Base-by-base conservation (phyloP, 1,284 basidiomycete genomes). In the Ganoderma leucocontextum region DNA sequence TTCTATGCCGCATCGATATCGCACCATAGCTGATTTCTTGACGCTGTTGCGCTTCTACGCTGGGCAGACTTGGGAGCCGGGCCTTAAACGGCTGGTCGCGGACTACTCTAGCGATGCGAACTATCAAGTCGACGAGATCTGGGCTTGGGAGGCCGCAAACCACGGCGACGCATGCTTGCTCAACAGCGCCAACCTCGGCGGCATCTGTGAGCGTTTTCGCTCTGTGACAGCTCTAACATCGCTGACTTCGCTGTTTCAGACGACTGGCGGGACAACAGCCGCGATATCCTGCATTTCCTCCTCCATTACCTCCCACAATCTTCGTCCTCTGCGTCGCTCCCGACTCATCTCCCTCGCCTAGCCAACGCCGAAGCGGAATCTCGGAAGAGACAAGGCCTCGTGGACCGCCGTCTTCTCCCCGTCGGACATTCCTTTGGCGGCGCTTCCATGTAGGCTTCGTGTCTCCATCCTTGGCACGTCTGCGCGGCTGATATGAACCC, bases 401-500 rank as follows among this genome's bases (percentile, higher is more conserved):
- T 61, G 3, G 71, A 79, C 29, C 85, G 89, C 19, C 85, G 75
- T 13, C 75, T 94, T 4, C 80, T 96, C 29, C 88, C 84, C 1
- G 79, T 95, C 2, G 95, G 95, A 0, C 95, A 98, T 78, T 96
- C 94, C 0, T 90, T 93, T 68, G 93, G 95, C 35, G 94, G 92
- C 1, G 91, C 89, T 71, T 87, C 88, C 3, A 83, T 86, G 91
- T 93, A 75, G 77, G 89, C 80, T 22, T 13, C 12, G 5, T 12
- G 58, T 41, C 35, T 13, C 38, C 38, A 22, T 38, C 33, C 57
- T 35, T 17, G 7, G 9, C 33, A 22, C 19, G 38, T n/a, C 10
- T 41, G 19, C 9, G 9, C 5, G 4, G 35, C 60, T 61, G 22
- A 35, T 33, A 9, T 33, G 17, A 36, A 10, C 13, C 5, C 19